Percentiles rank a stretch among this genome's conserved stretches.
Evolutionary conservation across 2,329 filamentous ascomycete genomes (phyloP).

Genomic region (Delphinella strobiligena): DNA sequence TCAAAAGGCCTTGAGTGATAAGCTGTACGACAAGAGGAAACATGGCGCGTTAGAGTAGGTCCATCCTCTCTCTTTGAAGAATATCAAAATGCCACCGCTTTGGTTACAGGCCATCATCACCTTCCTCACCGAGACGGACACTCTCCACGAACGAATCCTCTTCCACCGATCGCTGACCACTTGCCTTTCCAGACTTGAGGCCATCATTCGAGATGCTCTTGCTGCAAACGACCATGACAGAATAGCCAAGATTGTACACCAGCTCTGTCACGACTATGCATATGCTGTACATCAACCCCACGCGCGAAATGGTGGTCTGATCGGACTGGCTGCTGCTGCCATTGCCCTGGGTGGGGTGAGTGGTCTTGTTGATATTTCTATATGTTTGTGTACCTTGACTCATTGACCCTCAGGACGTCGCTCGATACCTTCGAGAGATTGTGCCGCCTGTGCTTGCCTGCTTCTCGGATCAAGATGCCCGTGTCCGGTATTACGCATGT

Average conservation of each 20-base stretch:
- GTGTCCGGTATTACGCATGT: constrained; percentile 94
- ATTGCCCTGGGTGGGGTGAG: constrained; percentile 89
- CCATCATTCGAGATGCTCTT: constrained; percentile 74
- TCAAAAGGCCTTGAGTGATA: constrained; percentile 87
- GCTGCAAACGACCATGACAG: constrained; percentile 63
- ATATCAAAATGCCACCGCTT: neutral
- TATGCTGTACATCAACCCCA: constrained; percentile 96
- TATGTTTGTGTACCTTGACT: too few relatives aligned
- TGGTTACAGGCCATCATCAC: neutral
- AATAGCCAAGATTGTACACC: constrained; percentile 81
- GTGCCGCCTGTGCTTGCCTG: constrained; percentile 94
- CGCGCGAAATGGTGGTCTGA: constrained; percentile 89
- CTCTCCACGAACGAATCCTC: neutral
- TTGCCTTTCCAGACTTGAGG: constrained; percentile 58
- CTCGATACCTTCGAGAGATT: constrained; percentile 82
- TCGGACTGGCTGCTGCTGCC: constrained; percentile 86
- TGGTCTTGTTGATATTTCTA: too few relatives aligned
- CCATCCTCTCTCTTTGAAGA: neutral
- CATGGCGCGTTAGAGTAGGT: constrained; percentile 88
- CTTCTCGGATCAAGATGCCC: constrained; percentile 95
- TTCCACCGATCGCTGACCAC: neutral
- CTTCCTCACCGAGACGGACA: neutral
- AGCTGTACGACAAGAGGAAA: constrained; percentile 97
- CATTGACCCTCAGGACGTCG: constrained; percentile 58
- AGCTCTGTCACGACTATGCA: constrained; percentile 94